These are phyloP conservation scores for Populus deltoides DNA, from an alignment of 345 rosid genomes.

Conservation along the genomic window DNA sequence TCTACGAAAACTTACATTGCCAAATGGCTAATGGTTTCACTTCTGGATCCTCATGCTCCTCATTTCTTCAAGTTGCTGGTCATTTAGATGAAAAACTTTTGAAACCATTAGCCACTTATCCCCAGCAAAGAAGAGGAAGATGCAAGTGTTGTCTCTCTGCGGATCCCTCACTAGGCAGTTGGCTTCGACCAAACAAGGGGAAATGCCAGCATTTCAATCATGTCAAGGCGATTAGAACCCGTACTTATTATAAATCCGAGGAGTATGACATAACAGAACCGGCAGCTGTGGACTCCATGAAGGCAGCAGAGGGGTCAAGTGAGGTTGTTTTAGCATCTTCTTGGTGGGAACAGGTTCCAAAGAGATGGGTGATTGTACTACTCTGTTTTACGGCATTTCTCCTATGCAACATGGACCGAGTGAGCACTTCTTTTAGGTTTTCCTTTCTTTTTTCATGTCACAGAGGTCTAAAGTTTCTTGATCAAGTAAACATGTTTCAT, in stretches of 20 bases:
- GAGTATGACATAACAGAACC: constrained; percentile 61
- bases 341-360: constrained; percentile 84
- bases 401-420: constrained; percentile 97
- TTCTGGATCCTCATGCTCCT: constrained; percentile 21
- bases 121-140: constrained; percentile 12
- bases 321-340: constrained; percentile 55
- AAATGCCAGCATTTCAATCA: not conserved
- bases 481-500: not conserved
- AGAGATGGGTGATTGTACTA: constrained; percentile 82
- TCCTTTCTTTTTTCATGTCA: not conserved
- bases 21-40: constrained; percentile 28
- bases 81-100: constrained; percentile 23
- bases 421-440: constrained; percentile 31
- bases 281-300: constrained; percentile 45
- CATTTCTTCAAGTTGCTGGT: constrained; percentile 12
- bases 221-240: constrained; percentile 4
- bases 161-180: not conserved
- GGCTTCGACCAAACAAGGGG: constrained; percentile 3
- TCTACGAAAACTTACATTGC: constrained; percentile 24
- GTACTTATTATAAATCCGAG: constrained; percentile 80
- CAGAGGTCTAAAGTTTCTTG: not conserved
- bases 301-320: constrained; percentile 46
- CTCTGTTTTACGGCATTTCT: constrained; percentile 83
- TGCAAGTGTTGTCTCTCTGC: constrained; percentile 5
- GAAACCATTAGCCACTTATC: constrained; percentile 1